Percentiles rank a stretch among this genome's conserved stretches.
These are phyloP conservation scores for Celoporthe dispersa DNA, from an alignment of 2,329 filamentous ascomycete genomes.

Conservation along the genomic window DNA sequence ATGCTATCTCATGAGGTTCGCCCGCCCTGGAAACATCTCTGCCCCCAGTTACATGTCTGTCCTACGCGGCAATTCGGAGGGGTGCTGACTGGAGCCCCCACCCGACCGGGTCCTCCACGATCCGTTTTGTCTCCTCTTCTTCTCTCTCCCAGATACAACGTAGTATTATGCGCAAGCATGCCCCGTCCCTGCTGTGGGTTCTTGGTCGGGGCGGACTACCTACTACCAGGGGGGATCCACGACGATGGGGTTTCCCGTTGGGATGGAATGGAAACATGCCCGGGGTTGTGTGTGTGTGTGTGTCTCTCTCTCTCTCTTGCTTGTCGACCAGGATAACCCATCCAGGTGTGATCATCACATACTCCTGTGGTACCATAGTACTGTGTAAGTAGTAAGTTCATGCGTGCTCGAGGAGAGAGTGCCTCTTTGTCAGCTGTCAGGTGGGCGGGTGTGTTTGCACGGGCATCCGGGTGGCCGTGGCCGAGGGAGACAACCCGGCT, in stretches of 20 bases:
- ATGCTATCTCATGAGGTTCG: too few species aligned
- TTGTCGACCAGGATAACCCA: neutral
- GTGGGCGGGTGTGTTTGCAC: neutral
- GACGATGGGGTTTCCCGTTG: neutral
- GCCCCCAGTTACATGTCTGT: too few species aligned
- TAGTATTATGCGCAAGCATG: neutral
- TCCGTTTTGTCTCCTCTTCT: neutral
- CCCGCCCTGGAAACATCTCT: too few species aligned
- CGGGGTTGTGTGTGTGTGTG: too few species aligned
- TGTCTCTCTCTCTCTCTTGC: neutral
- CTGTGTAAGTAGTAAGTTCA: too few species aligned
- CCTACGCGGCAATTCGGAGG: neutral
- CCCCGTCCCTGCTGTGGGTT: neutral
- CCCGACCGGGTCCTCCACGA: neutral
- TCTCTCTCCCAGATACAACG: neutral
- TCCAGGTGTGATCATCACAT: neutral
- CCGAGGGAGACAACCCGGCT: neutral
- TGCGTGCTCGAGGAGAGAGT: neutral
- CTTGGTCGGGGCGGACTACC: neutral
- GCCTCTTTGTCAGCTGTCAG: neutral
- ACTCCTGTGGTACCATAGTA: too few species aligned
- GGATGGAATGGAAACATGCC: neutral
- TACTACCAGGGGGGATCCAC: neutral
- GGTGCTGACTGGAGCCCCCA: neutral
- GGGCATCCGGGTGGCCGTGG: neutral